phyloP scores from a whole-genome alignment of 176 grass and related monocot genomes.

The Aechmea fasciata region DNA sequence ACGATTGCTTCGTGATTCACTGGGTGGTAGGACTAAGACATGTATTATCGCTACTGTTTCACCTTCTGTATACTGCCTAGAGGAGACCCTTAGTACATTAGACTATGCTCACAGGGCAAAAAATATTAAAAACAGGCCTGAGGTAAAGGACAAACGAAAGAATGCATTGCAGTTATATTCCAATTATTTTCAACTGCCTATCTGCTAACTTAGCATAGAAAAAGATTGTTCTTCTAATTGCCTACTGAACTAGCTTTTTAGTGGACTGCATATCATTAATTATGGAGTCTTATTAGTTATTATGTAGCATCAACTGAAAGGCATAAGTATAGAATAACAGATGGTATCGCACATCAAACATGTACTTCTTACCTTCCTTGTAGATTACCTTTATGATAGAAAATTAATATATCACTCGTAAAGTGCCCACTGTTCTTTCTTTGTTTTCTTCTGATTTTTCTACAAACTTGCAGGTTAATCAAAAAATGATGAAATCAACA shows the following conservation, averaged over 20 bases:
- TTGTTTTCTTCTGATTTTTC: background rate
- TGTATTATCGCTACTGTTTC: conserved; percentile 99
- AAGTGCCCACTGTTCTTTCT: background rate
- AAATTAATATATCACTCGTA: background rate
- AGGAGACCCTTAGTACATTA: conserved; percentile 93
- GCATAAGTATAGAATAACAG: too few species aligned
- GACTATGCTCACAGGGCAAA: conserved; percentile 97
- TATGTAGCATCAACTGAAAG: too few species aligned
- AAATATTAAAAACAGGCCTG: conserved; percentile 94
- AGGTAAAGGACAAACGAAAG: conserved; percentile 27
- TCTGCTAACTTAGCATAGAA: too few species aligned
- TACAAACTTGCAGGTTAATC: conserved; percentile 55
- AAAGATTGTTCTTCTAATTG: too few species aligned
- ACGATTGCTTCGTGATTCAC: conserved; percentile 79
- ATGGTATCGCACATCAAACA: background rate
- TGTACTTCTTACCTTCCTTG: background rate
- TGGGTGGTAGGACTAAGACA: conserved; percentile 97
- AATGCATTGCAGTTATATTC: too few species aligned
- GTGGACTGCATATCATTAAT: too few species aligned
- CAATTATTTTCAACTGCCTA: too few species aligned
- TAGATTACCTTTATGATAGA: background rate
- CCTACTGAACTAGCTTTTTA: too few species aligned
- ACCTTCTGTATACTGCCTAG: conserved; percentile 88
- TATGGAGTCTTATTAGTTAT: too few species aligned
- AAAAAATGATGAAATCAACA: conserved; percentile 99